Evolutionary conservation across 2,329 filamentous ascomycete genomes (phyloP).

Genomic region (Alternaria brassicicola): DNA sequence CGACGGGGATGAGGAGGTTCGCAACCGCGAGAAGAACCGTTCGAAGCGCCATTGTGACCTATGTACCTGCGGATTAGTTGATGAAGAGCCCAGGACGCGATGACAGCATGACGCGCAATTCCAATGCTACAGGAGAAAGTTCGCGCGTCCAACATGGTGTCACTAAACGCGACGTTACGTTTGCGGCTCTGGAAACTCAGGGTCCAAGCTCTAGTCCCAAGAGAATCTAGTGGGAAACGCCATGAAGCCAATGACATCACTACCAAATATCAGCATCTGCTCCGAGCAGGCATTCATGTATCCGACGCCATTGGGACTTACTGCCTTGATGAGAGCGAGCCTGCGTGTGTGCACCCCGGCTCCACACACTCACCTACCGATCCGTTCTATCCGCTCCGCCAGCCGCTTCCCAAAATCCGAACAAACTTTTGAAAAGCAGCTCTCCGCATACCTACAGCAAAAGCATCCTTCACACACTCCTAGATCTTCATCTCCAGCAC

Average conservation of each 20-base stretch:
- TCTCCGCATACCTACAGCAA: conserved; percentile 27
- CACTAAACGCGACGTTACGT: conserved; percentile 31
- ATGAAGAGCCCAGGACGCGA: neutral
- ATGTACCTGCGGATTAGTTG: conserved; percentile 4
- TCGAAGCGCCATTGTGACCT: conserved; percentile 31
- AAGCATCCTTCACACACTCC: conserved; percentile 13
- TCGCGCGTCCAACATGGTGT: conserved; percentile 28
- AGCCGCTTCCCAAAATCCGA: conserved; percentile 1
- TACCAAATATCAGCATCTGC: conserved; percentile 15
- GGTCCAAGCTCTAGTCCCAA: conserved; percentile 36
- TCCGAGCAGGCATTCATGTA: conserved; percentile 20
- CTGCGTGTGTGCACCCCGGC: neutral
- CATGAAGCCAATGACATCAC: conserved; percentile 46
- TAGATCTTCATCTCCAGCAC: neutral
- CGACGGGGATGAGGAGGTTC: conserved; percentile 77
- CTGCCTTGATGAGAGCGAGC: neutral
- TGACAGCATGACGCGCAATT: conserved; percentile 16
- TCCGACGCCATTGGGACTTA: conserved; percentile 20
- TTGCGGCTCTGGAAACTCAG: conserved; percentile 20
- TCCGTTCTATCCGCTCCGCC: neutral
- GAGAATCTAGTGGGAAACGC: conserved; percentile 19
- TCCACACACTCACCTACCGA: neutral
- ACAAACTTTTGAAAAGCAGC: conserved; percentile 21
- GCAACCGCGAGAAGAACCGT: conserved; percentile 63
- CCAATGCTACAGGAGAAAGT: conserved; percentile 4